Evolutionary conservation across 345 rosid genomes (phyloP), one percentile per base, ranked within the genome.

Genomic region (Alliaria petiolata): DNA sequence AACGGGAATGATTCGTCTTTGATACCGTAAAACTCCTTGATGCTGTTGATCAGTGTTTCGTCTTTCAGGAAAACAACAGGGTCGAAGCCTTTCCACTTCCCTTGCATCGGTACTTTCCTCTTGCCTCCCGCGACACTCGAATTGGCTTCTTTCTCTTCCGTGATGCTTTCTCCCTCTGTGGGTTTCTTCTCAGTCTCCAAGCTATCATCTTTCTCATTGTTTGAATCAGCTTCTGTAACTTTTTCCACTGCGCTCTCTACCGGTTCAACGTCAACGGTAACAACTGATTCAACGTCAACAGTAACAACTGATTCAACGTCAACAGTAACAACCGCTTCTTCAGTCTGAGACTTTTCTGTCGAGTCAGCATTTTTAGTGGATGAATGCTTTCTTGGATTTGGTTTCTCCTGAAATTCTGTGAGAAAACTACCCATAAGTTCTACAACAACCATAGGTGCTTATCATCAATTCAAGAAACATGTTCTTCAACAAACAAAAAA

Each of bases 71-170:
- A 88, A 39, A 87, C 77, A 68, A 95, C 91, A 20, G 98, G 99
- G 68, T 95, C 99, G 33, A 90, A 86, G 16, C 99, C 98, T 81
- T 74, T 90, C 97, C 98, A 95, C 75, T 80, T 92, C 78, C 97
- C 97, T 79, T 90, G 98, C 47, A 80, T 87, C 76, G 93, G 98
- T 80, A 89, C 79, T 81, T 91, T 91, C 62, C 97, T 84, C 84
- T 89, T 88, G 52, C 79, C 85, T 56, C 83, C 84, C 0, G 49
- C 77, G 51, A 78, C 81, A 53, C 58, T 79, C n/a, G 81, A 46
- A 28, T 79, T 78, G 36, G 74, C 61, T 81, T 82, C 82, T 81
- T 47, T 79, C 39, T 81, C 85, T 55, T 76, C 87, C 2, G 74
- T 38, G 52, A 74, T 65, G 65, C 56, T 72, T 68, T 78, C 78